Evolutionary conservation across 768 basidiomycete species (phyloP), one percentile per base, ranked within the genome.

Genomic region (Hygrophorus russula): DNA sequence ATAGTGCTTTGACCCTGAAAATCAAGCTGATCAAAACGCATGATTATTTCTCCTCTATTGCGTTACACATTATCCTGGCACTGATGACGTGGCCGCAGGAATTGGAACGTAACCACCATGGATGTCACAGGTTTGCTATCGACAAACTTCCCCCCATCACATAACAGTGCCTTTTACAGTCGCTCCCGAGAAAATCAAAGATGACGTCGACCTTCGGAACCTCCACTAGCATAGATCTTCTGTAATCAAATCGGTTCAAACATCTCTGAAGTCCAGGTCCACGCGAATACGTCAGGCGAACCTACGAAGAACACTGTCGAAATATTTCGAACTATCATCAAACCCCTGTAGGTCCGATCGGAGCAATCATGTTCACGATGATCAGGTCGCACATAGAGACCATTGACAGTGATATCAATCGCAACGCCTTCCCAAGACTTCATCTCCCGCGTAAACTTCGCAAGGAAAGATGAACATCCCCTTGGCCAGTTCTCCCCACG

Each of bases 1-100:
- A 11, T 12, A 78, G 76, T 79, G 76, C 46, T 54, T 78, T 11
- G 70, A 78, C 56, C 67, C 54, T 64, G 40, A 58, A 56, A 42
- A 64, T 69, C 35, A 47, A 59, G 13, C 55, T 59, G 12, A 64
- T 77, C 36, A 71, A 63, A 51, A 53, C 51, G 9, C 76, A 80
- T 53, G 44, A 54, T 11, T 78, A 73, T 52, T 78, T 80, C 49
- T 49, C 56, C 7, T 52, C 57, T 3, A 59, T 69, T 78, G 54
- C 41, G 76, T 62, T 5, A 5, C 28, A 13, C 36, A 18, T 51
- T 39, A 33, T 39, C 33, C 47, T 53, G 9, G 50, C 49, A 4
- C 62, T 9, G 50, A 56, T 53, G 60, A 65, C 64, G 42, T 47
- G 54, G 24, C 7, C 24, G 7, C 24, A 24, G 24, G 24, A 24